Evolutionary conservation across 2,329 filamentous ascomycete species (phyloP).

Genomic region (Dactylellina sp.): DNA sequence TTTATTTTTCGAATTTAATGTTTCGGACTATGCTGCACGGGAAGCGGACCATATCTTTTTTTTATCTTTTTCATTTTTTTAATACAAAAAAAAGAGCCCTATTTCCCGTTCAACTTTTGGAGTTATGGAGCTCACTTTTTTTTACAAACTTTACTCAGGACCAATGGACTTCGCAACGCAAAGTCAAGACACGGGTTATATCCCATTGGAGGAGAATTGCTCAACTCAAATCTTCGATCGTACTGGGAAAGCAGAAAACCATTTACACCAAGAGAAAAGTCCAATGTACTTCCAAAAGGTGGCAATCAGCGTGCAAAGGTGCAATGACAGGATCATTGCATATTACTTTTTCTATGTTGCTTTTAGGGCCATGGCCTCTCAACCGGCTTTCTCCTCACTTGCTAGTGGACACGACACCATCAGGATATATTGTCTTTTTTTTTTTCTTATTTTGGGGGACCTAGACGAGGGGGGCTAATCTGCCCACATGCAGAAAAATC

Average conservation of each 20-base stretch:
- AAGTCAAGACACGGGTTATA: conserved; percentile 57
- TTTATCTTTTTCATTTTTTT: conserved; percentile 39
- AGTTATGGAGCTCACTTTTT: conserved; percentile 57
- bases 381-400: conserved; percentile 58
- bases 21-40: conserved; percentile 57
- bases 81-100: conserved; percentile 47
- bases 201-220: conserved; percentile 58
- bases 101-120: conserved; percentile 51
- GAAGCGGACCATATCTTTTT: conserved; percentile 51
- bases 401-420: conserved; percentile 57
- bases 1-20: conserved; percentile 52
- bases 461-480: conserved; percentile 58
- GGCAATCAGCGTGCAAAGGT: conserved; percentile 56
- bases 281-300: conserved; percentile 42
- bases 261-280: conserved; percentile 39
- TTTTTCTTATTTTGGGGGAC: conserved; percentile 48
- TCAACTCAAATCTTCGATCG: conserved; percentile 56
- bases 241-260: conserved; percentile 38
- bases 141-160: conserved; percentile 53
- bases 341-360: conserved; percentile 54
- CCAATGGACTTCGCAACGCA: conserved; percentile 57
- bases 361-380: conserved; percentile 55
- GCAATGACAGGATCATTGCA: conserved; percentile 57
- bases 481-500: conserved; percentile 57
- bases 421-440: conserved; percentile 56